Evolutionary conservation across 106 monocot genomes (phyloP).

Genomic region (Vanilla planifolia): DNA sequence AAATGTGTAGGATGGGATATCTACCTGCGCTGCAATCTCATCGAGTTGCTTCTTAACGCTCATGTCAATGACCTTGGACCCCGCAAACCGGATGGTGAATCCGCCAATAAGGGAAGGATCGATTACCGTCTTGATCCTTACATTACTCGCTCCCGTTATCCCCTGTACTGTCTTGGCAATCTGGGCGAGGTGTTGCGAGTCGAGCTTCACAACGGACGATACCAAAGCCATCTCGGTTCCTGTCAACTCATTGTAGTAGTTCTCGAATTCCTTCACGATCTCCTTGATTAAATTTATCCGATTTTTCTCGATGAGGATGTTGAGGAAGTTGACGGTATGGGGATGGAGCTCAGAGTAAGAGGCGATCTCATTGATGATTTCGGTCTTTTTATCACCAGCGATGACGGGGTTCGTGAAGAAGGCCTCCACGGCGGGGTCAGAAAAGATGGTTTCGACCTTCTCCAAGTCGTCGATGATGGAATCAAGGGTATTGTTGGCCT

Average conservation of each 20-base stretch:
- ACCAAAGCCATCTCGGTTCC: constrained; percentile 77
- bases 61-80: constrained; percentile 76
- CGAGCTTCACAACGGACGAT: constrained; percentile 62
- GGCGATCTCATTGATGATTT: constrained; percentile 46
- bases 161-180: constrained; percentile 63
- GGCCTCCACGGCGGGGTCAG: constrained; percentile 19
- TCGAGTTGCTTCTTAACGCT: constrained; percentile 87
- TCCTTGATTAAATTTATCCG: constrained; percentile 48
- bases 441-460: constrained; percentile 57
- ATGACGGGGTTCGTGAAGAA: constrained; percentile 76
- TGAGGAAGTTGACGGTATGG: constrained; percentile 66
- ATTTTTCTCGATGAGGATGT: constrained; percentile 55
- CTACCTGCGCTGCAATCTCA: constrained; percentile 71
- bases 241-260: constrained; percentile 51
- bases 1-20: constrained; percentile 45
- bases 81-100: constrained; percentile 70
- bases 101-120: constrained; percentile 77
- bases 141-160: constrained; percentile 64
- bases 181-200: constrained; percentile 62
- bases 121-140: constrained; percentile 58
- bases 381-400: constrained; percentile 36
- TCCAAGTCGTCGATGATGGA: constrained; percentile 55
- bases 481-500: constrained; percentile 49
- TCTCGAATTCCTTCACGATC: constrained; percentile 73
- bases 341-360: constrained; percentile 37